Conservation (phyloP, 495 filamentous ascomycete species). For the Ascodesmis nigricans region DNA sequence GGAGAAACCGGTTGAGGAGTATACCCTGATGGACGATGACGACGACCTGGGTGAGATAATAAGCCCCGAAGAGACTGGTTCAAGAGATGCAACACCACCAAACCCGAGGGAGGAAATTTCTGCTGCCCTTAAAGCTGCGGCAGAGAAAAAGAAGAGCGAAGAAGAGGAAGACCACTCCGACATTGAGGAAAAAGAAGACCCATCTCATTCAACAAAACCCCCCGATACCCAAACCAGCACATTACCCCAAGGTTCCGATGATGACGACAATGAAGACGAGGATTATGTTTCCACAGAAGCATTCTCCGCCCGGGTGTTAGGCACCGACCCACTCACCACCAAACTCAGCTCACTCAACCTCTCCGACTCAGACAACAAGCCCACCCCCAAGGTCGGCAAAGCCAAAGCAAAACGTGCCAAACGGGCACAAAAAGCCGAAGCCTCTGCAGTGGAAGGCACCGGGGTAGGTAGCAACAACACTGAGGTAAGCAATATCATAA, state of each 20-base stretch:
- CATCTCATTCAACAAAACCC: neutral
- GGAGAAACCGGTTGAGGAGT: slow-evolving; percentile 24
- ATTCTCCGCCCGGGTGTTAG: slow-evolving; percentile 11
- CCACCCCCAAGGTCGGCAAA: slow-evolving; percentile 42
- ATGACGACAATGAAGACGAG: slow-evolving; percentile 5
- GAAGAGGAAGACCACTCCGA: slow-evolving; percentile 2
- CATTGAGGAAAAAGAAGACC: slow-evolving; percentile 1
- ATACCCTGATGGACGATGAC: slow-evolving; percentile 26
- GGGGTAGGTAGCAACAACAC: slow-evolving; percentile 19
- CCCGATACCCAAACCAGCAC: neutral
- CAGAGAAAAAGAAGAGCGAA: too few relatives aligned
- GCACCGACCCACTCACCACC: slow-evolving; percentile 3
- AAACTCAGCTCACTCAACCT: slow-evolving; percentile 2
- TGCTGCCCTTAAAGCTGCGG: too few relatives aligned
- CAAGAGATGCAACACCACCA: too few relatives aligned
- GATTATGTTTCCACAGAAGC: slow-evolving; percentile 8
- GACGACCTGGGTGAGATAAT: neutral
- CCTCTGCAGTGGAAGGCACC: slow-evolving; percentile 22
- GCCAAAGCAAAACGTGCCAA: slow-evolving; percentile 76
- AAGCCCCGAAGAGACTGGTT: slow-evolving; percentile 4
- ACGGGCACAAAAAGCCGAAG: slow-evolving; percentile 41
- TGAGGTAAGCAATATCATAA: neutral
- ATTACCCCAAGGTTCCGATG: slow-evolving; percentile 1
- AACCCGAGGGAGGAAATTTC: too few relatives aligned
- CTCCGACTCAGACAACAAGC: slow-evolving; percentile 2